These are phyloP conservation scores for Hyaloscypha hepaticicola DNA, from an alignment of 495 filamentous ascomycete genomes.

Conservation along the genomic window DNA sequence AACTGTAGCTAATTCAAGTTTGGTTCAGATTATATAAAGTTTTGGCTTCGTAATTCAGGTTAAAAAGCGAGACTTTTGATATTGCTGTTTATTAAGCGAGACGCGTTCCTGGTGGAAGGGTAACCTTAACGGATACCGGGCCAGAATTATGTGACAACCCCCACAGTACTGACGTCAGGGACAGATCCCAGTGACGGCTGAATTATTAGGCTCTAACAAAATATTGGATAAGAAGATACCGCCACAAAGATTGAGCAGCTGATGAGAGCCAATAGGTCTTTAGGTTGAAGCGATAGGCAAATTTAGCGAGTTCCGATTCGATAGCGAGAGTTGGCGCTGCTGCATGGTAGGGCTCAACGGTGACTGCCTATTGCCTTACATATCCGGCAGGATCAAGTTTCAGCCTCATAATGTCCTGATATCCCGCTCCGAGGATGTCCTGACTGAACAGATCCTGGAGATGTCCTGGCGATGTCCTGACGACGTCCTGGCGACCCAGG, in stretches of 20 bases:
- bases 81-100: too few species aligned
- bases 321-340: not conserved
- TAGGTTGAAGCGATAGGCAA: not conserved
- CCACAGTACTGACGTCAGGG: not conserved
- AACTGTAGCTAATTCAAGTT: too few species aligned
- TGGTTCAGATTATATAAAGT: too few species aligned
- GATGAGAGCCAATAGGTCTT: not conserved
- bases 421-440: not conserved
- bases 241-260: not conserved
- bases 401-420: conserved; percentile 6
- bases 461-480: conserved; percentile 2
- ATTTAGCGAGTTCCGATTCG: not conserved
- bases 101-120: too few species aligned
- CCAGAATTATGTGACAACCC: not conserved
- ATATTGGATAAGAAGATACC: not conserved
- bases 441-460: not conserved
- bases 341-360: not conserved
- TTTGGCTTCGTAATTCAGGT: too few species aligned
- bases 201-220: not conserved
- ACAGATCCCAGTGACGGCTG: not conserved
- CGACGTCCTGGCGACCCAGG: conserved; percentile 8
- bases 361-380: not conserved
- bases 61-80: too few species aligned
- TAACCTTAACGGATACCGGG: too few species aligned
- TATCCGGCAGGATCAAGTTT: not conserved